Percentiles rank a stretch among this genome's conserved stretches.
Evolutionary conservation across 768 basidiomycete genomes (phyloP).

Genomic region (Naganishia vishniacii): DNA sequence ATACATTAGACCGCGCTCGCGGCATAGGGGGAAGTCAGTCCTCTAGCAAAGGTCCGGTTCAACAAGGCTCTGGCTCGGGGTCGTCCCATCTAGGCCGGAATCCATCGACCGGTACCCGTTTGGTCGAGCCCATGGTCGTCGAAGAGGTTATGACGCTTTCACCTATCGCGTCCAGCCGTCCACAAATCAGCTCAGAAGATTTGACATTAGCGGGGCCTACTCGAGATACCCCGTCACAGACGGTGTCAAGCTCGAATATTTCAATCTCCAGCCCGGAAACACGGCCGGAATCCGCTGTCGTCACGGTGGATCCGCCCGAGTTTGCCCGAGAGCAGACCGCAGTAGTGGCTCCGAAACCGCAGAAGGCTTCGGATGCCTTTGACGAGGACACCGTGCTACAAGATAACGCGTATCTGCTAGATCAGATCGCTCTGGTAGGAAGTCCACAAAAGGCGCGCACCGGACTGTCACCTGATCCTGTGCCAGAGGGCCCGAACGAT

Average conservation of each 20-base stretch:
- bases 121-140: slow-evolving; percentile 19
- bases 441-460: slow-evolving; percentile 13
- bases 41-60: slow-evolving; percentile 3
- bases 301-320: too few relatives aligned
- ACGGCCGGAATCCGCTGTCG: too few relatives aligned
- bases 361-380: slow-evolving; percentile 16
- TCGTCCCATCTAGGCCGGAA: slow-evolving; percentile 18
- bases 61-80: slow-evolving; percentile 18
- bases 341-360: slow-evolving; percentile 25
- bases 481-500: background rate
- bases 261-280: too few relatives aligned
- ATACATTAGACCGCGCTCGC: slow-evolving; percentile 12
- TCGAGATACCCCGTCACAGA: too few relatives aligned
- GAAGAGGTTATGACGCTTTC: slow-evolving; percentile 16
- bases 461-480: background rate
- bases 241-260: too few relatives aligned
- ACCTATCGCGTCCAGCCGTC: background rate
- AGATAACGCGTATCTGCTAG: slow-evolving; percentile 34
- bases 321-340: background rate
- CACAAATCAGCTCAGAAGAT: background rate
- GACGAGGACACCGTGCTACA: slow-evolving; percentile 29
- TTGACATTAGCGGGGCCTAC: background rate
- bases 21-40: slow-evolving; percentile 21
- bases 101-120: slow-evolving; percentile 15
- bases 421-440: slow-evolving; percentile 3